phyloP scores from a whole-genome alignment of 1,284 basidiomycete genomes.

The Tilletia caries region DNA sequence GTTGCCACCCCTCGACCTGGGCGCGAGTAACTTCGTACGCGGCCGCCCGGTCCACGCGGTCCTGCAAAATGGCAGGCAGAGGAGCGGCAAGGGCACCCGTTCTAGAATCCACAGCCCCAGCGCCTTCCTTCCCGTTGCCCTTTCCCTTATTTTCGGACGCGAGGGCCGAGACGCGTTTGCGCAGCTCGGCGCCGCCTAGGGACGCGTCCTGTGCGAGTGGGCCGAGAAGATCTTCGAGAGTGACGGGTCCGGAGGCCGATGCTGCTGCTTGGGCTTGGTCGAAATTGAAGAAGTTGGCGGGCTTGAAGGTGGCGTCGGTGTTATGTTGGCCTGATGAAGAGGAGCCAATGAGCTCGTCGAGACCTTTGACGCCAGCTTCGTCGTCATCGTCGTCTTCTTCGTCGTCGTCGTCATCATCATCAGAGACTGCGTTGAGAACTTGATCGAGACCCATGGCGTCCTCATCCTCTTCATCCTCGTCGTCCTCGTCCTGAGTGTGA shows the following conservation, averaged over 20 bases:
- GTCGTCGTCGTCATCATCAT: constrained; percentile 24
- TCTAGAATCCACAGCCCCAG: constrained; percentile 49
- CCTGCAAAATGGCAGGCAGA: constrained; percentile 78
- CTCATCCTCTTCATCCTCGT: constrained; percentile 36
- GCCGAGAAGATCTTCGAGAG: constrained; percentile 70
- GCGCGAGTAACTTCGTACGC: constrained; percentile 89
- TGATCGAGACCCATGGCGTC: constrained; percentile 44
- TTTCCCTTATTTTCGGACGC: neutral
- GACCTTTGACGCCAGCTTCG: neutral
- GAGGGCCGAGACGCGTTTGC: constrained; percentile 36
- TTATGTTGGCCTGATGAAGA: too few relatives aligned
- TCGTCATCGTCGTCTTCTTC: constrained; percentile 20
- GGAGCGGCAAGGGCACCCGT: constrained; percentile 74
- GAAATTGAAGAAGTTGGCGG: neutral
- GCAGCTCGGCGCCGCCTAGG: constrained; percentile 29
- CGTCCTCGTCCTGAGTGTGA: constrained; percentile 15
- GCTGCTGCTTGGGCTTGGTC: neutral
- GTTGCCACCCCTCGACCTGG: constrained; percentile 90
- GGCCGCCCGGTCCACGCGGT: constrained; percentile 84
- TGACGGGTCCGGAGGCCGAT: neutral
- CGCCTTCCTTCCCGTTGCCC: constrained; percentile 14
- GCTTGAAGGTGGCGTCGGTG: neutral
- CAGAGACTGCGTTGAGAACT: constrained; percentile 38
- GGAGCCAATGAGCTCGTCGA: constrained; percentile 5
- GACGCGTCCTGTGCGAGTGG: constrained; percentile 58